Percentiles rank a stretch among this genome's conserved stretches.
phyloP scores from a whole-genome alignment of 768 basidiomycete species.

The Leccinum broughii region DNA sequence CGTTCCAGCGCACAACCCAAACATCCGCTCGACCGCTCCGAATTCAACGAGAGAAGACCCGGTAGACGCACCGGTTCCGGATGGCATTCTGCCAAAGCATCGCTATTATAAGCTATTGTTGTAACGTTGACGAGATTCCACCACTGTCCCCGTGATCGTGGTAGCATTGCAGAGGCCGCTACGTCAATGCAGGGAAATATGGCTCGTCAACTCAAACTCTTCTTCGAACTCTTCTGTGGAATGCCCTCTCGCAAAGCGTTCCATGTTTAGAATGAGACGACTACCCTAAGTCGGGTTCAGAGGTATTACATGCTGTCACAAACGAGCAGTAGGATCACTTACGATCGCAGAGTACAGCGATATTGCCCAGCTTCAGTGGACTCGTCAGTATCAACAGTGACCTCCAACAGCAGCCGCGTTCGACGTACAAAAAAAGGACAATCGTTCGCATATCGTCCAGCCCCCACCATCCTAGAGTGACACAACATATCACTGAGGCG shows the following conservation, averaged over 20 bases:
- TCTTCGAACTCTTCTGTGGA: background rate
- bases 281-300: slow-evolving; percentile 18
- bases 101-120: background rate
- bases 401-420: background rate
- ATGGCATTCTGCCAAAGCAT: background rate
- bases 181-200: slow-evolving; percentile 4
- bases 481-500: slow-evolving; percentile 9
- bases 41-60: background rate
- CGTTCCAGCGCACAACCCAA: background rate
- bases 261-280: slow-evolving; percentile 28
- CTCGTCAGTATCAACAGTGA: slow-evolving; percentile 1
- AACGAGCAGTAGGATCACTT: slow-evolving; percentile 2
- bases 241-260: slow-evolving; percentile 13
- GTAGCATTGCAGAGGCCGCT: background rate
- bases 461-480: background rate
- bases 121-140: background rate
- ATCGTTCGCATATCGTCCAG: slow-evolving; percentile 4
- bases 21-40: background rate
- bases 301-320: background rate
- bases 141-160: background rate
- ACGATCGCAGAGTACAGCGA: slow-evolving; percentile 20
- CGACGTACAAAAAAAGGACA: slow-evolving; percentile 6
- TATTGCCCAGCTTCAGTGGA: slow-evolving; percentile 14
- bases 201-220: slow-evolving; percentile 10
- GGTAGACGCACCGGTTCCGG: background rate